These are phyloP conservation scores for Begonia masoniana DNA, from an alignment of 306 rosid species.

Conservation along the genomic window DNA sequence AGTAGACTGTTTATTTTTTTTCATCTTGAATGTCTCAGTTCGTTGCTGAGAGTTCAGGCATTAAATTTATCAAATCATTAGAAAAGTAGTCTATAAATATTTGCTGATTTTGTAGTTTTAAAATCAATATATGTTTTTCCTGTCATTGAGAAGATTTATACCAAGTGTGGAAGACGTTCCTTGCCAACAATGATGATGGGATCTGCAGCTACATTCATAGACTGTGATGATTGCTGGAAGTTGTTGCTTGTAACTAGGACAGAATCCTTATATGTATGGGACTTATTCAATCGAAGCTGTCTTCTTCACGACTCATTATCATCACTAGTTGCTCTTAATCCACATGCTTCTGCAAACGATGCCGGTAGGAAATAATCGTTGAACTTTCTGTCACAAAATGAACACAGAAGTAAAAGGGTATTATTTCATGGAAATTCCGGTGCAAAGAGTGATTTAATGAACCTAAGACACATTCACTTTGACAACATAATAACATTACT, in stretches of 20 bases:
- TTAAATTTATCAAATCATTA: not conserved
- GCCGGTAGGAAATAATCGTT: slow-evolving; percentile 34
- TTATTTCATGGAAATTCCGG: not conserved
- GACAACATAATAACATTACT: no score
- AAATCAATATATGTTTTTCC: not conserved
- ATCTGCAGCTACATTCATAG: slow-evolving; percentile 80
- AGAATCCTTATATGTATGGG: slow-evolving; percentile 80
- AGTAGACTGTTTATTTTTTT: no score
- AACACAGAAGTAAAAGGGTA: not conserved
- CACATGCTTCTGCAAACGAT: slow-evolving; percentile 44
- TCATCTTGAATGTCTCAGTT: no score
- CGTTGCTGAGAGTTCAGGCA: no score
- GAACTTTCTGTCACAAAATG: slow-evolving; percentile 1
- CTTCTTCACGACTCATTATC: slow-evolving; percentile 68
- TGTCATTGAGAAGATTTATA: slow-evolving; percentile 28
- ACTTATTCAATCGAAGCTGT: slow-evolving; percentile 58
- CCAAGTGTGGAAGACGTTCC: slow-evolving; percentile 81
- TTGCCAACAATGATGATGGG: slow-evolving; percentile 91
- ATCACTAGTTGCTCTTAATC: slow-evolving; percentile 51
- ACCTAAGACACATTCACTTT: no score
- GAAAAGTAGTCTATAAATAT: not conserved
- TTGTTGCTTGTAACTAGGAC: slow-evolving; percentile 79
- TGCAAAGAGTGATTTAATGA: not conserved
- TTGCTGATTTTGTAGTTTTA: not conserved
- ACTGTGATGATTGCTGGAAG: slow-evolving; percentile 81